A percentile compares a stretch with the other conserved stretches of the same genome.
phyloP scores from a whole-genome alignment of 2,329 filamentous ascomycete species.

The Elsinoe perseae region DNA sequence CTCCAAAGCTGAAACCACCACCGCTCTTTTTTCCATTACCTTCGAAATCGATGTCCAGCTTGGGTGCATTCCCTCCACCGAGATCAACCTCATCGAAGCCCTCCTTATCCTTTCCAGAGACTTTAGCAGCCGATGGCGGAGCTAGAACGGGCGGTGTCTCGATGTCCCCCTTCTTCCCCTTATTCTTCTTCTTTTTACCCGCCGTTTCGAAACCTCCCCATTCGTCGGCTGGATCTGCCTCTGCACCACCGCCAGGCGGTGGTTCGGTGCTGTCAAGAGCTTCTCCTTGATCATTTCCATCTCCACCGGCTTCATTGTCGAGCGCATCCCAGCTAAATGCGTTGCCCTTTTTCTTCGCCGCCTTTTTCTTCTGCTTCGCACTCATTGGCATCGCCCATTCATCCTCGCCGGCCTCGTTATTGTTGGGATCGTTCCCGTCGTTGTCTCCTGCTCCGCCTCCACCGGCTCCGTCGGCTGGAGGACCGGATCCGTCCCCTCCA shows the following conservation, averaged over 20 bases:
- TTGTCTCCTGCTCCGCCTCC: conserved; percentile 28
- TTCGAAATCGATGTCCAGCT: conserved; percentile 42
- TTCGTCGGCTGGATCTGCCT: conserved; percentile 22
- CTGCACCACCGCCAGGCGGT: conserved; percentile 9
- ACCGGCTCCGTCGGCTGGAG: conserved; percentile 27
- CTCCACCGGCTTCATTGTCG: conserved; percentile 16
- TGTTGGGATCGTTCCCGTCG: conserved; percentile 24
- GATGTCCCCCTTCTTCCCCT: conserved; percentile 24
- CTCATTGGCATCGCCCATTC: conserved; percentile 21
- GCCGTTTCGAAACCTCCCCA: conserved; percentile 22
- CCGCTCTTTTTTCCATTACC: conserved; percentile 24
- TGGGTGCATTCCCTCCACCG: conserved; percentile 40
- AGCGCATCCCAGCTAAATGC: conserved; percentile 20
- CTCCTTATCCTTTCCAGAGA: conserved; percentile 25
- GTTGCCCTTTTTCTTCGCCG: conserved; percentile 25
- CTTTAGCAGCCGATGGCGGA: conserved; percentile 22
- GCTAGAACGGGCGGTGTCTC: conserved; percentile 19
- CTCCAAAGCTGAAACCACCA: conserved; percentile 28
- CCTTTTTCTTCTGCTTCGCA: conserved; percentile 31
- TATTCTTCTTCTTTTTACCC: conserved; percentile 31
- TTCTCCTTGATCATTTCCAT: conserved; percentile 12
- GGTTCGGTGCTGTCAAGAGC: neutral
- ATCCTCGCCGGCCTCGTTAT: conserved; percentile 31
- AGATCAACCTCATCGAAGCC: conserved; percentile 42
- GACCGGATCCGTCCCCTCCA: conserved; percentile 27